Evolutionary conservation across 768 basidiomycete genomes (phyloP).

Genomic region (Leccinum variicolor): DNA sequence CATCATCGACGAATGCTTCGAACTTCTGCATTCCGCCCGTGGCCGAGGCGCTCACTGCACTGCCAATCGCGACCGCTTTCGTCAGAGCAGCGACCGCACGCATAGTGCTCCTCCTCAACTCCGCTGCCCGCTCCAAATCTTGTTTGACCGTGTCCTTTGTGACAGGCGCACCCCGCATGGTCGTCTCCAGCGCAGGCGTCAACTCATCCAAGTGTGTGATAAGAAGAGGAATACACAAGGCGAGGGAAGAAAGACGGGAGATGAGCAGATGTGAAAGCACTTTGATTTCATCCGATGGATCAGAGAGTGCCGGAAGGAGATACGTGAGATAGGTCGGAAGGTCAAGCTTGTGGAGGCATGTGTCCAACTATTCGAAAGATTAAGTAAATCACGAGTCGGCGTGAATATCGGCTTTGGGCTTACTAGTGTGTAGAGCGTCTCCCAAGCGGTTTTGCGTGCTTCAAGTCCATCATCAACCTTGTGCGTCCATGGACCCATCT

Average conservation of each 20-base stretch:
- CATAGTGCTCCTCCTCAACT: constrained; percentile 87
- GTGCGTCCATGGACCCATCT: constrained; percentile 97
- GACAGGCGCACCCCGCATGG: constrained; percentile 84
- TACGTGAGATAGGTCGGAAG: constrained; percentile 79
- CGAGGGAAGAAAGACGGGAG: constrained; percentile 82
- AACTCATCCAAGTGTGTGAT: constrained; percentile 79
- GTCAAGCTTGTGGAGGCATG: constrained; percentile 85
- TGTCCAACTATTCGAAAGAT: constrained; percentile 63
- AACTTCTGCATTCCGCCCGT: constrained; percentile 47
- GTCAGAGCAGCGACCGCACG: constrained; percentile 85
- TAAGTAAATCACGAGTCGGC: background rate
- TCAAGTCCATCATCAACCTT: constrained; percentile 97
- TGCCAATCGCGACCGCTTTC: constrained; percentile 60
- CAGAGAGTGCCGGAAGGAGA: constrained; percentile 78
- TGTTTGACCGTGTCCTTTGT: constrained; percentile 97
- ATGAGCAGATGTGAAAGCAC: constrained; percentile 95
- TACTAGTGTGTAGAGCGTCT: constrained; percentile 94
- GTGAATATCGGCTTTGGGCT: constrained; percentile 23
- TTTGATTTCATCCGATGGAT: constrained; percentile 96
- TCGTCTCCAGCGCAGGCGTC: constrained; percentile 78
- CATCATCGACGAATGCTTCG: constrained; percentile 73
- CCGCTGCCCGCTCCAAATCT: constrained; percentile 81
- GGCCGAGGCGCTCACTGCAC: constrained; percentile 38
- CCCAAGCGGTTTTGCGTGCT: constrained; percentile 94
- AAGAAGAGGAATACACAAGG: constrained; percentile 32